Evolutionary conservation across 2,329 filamentous ascomycete genomes (phyloP).

Genomic region (Penicillium thymicola): DNA sequence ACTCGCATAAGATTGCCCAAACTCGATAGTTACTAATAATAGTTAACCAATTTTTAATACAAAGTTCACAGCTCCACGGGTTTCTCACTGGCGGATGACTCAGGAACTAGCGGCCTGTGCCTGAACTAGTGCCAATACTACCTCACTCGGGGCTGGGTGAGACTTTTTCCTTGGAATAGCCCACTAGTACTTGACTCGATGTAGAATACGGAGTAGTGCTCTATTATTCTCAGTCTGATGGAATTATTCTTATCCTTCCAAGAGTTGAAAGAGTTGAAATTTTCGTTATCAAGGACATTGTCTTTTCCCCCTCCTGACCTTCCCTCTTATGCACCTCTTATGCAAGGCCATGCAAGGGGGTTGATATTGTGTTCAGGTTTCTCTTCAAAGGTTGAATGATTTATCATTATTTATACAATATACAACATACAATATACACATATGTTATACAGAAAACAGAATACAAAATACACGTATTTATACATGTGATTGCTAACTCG

Average conservation of each 20-base stretch:
- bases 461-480: not conserved
- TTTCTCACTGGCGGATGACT: conserved; percentile 2
- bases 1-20: not conserved
- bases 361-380: not conserved
- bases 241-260: not conserved
- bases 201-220: not conserved
- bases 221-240: not conserved
- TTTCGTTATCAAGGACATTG: not conserved
- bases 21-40: not conserved
- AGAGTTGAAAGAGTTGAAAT: not conserved
- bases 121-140: not conserved
- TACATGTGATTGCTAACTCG: not conserved
- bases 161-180: not conserved
- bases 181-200: not conserved
- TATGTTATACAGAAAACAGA: not conserved
- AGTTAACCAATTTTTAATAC: not conserved
- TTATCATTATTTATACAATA: not conserved
- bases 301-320: not conserved
- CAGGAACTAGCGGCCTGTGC: conserved; percentile 8
- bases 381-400: not conserved
- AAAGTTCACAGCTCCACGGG: not conserved
- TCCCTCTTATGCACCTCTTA: not conserved
- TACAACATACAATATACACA: not conserved
- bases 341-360: not conserved
- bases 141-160: not conserved